These are phyloP conservation scores for Stromatinia cepivora DNA, from an alignment of 2,329 filamentous ascomycete genomes.

Conservation along the genomic window DNA sequence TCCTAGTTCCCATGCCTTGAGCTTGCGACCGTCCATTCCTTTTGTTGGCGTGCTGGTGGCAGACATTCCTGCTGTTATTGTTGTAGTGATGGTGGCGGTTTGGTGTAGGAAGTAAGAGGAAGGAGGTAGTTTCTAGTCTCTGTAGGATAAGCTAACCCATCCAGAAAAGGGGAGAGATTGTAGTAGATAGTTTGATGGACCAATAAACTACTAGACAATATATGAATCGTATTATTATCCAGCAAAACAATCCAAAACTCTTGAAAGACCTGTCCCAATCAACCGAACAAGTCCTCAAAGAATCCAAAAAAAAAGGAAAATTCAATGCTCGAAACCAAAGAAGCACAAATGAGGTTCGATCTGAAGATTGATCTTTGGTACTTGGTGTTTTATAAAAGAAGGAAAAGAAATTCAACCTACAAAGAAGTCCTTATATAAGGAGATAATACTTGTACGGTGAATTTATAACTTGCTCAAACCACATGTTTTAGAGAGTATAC, in stretches of 20 bases:
- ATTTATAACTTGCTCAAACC: slow-evolving; percentile 6
- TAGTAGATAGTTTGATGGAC: background rate
- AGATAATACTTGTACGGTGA: background rate
- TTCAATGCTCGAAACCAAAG: background rate
- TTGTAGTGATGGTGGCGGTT: no score
- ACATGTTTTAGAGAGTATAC: background rate
- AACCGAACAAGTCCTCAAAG: background rate
- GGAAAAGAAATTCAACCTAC: background rate
- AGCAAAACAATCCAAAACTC: background rate
- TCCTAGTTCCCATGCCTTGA: background rate
- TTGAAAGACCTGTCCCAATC: background rate
- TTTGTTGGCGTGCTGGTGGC: background rate
- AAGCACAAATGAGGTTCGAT: background rate
- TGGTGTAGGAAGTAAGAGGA: background rate
- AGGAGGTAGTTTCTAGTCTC: background rate
- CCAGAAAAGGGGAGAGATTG: background rate
- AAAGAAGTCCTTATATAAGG: background rate
- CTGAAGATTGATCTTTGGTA: background rate
- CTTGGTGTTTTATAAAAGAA: background rate
- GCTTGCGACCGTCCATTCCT: background rate
- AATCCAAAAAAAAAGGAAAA: background rate
- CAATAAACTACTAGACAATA: background rate
- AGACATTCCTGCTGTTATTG: background rate
- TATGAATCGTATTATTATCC: background rate
- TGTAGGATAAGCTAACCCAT: background rate